phyloP scores from a whole-genome alignment of 257 asterid species.

The Henckelia pumila region DNA sequence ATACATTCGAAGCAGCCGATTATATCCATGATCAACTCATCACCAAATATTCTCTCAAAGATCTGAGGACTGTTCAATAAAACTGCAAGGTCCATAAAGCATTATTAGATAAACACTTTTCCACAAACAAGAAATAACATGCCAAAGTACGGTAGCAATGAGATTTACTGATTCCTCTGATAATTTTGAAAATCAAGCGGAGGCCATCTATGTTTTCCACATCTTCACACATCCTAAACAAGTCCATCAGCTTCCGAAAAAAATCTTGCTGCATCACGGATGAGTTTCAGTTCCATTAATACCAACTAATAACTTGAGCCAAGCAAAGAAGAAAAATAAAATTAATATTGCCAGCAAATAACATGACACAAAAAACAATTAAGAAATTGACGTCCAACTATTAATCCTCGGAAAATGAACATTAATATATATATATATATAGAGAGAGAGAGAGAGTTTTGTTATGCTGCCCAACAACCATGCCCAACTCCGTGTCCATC shows the following conservation, averaged over 20 bases:
- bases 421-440: too few relatives aligned
- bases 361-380: neutral
- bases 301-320: constrained; percentile 20
- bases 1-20: constrained; percentile 96
- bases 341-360: neutral
- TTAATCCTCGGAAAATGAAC: neutral
- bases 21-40: constrained; percentile 85
- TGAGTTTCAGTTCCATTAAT: constrained; percentile 28
- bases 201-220: constrained; percentile 79
- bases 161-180: constrained; percentile 80
- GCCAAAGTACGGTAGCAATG: constrained; percentile 19
- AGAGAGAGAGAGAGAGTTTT: too few relatives aligned
- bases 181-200: constrained; percentile 75
- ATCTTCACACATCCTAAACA: constrained; percentile 78
- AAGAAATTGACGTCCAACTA: neutral
- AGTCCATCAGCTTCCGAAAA: constrained; percentile 74
- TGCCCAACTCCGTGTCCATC: too few relatives aligned
- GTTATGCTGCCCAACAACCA: too few relatives aligned
- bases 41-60: constrained; percentile 89
- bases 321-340: constrained; percentile 13
- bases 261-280: constrained; percentile 68
- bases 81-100: constrained; percentile 57
- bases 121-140: constrained; percentile 11
- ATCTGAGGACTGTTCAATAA: constrained; percentile 75
- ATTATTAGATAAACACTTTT: constrained; percentile 14